Percentiles rank a stretch among this genome's conserved stretches.
Evolutionary conservation across 75 land plant genomes (phyloP).

Genomic region (Picea glauca): DNA sequence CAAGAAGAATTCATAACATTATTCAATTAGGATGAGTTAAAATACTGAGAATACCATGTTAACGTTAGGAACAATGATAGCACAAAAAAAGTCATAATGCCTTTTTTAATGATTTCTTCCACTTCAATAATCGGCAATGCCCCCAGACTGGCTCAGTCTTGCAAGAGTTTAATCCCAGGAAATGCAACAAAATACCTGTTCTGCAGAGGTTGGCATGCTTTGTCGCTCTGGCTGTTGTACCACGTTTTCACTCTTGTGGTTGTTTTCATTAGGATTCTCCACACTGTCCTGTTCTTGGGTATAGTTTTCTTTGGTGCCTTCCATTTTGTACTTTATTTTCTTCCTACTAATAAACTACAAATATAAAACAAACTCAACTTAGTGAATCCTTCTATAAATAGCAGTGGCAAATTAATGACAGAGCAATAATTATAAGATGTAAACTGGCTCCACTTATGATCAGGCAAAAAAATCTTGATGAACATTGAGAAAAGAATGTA

Average conservation of each 20-base stretch:
- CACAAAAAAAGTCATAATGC: neutral
- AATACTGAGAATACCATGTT: neutral
- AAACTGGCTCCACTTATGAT: neutral
- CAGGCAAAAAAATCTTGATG: neutral
- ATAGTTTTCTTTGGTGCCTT: conserved; percentile 1
- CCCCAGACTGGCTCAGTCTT: neutral
- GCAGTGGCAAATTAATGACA: neutral
- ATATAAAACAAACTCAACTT: neutral
- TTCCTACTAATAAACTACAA: conserved; percentile 2
- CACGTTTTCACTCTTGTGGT: neutral
- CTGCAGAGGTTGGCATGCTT: conserved; percentile 23
- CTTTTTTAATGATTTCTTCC: neutral
- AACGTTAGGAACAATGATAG: neutral
- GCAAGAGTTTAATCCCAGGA: neutral
- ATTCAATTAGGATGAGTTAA: neutral
- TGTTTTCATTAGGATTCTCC: conserved; percentile 17
- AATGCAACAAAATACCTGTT: conserved; percentile 17
- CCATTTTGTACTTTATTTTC: neutral
- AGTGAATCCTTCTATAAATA: neutral
- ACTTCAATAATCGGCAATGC: neutral
- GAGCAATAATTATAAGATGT: neutral
- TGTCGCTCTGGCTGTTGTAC: conserved; percentile 5
- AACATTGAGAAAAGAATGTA: neutral
- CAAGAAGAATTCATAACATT: conserved; percentile 8
- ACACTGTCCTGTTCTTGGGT: conserved; percentile 15